Base-by-base conservation (phyloP, 1,284 basidiomycete genomes). In the Pholiota adiposa region DNA sequence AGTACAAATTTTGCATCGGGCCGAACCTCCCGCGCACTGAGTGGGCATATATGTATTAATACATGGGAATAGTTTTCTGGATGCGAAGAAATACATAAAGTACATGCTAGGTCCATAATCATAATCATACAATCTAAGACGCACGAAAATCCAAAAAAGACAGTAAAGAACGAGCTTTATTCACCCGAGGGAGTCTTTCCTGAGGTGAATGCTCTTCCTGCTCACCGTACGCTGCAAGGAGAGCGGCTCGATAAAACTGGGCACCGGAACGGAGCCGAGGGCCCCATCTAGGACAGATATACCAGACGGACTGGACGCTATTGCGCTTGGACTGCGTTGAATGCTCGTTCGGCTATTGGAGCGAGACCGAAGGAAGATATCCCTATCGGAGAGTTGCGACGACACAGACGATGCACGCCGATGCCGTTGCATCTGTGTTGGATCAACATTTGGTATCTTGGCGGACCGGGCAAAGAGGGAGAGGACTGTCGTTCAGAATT, bases 391-490 rank as follows among this genome's bases (percentile, higher is more conserved):
- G 16, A 62, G 72, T 4, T 75, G 72, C 4, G 86, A 86, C 14
- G 87, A 88, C 1, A 85, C 75, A 1, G 89, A 90, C 0, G 89
- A 91, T 9, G 87, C 86, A 23, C 89, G 82, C 0, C 90, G 84
- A 67, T 89, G 89, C 40, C 88, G 85, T 70, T 88, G 86, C 80
- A 89, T 90, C 51, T 80, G 82, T 3, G 83, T 83, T 12, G 90
- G 90, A 67, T 92, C 90, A 27, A 92, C 80, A 63, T 88, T 81
- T 1, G 84, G 78, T 29, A 92, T 80, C 61, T 88, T 85, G 48
- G 88, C 90, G 50, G 89, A 71, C 31, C 82, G 85, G 0, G 89
- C 90, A 69, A 92, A 92, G 12, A 89, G 74, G 1, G 89, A 89
- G 27, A 92, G 81, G 48, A 91, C 90, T 91, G 52, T 12, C 31